Base-by-base conservation (phyloP, 192 early-diverging fungal species). In the Entomortierella beljakovae region DNA sequence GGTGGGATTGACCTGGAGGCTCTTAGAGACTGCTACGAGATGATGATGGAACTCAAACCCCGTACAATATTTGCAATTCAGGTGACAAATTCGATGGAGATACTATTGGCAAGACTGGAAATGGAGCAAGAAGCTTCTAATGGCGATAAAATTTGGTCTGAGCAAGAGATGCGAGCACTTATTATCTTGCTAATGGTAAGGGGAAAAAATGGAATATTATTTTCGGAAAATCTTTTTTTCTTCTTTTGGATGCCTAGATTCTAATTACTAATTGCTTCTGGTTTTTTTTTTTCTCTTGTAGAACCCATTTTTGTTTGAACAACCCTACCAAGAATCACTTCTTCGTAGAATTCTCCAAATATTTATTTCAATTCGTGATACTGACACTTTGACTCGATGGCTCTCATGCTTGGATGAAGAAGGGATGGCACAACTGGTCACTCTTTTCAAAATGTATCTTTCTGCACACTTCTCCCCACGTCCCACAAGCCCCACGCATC, bases 51-150 rank as follows among this genome's bases (percentile, higher is more conserved):
- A 22, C 51, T 71, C 10, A 70, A 81, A 28, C 80, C 80, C 3
- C 35, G 70, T 22, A 75, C 80, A 6, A 69, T 70, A 10, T 81
- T 75, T 57, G 57, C 71, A 11, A 69, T 71, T 37, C 56, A 70
- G 6, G 67, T 91, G 13, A 75, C 84, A 48, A 86, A 86, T 55
- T 84, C 86, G 1, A 70, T 91, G 6, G 90, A 91, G 64, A 71
- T 87, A 23, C 59, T 89, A 1, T 67, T 90, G 26, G 85, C 90
- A 22, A 63, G 80, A 26, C 62, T 91, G 38, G 73, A 83, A 16
- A 62, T 91, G 57, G 73, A 83, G 13, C 57, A 86, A 55, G 86
- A 87, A 55, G 6, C 68, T 22, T 56, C 61, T 11, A 25, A 3
- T 4, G 57, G 61, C 10, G 26, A 26, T 10, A 79, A 70, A 35